phyloP scores from a whole-genome alignment of 495 filamentous ascomycete species.

The Penicillium longicatenatum region DNA sequence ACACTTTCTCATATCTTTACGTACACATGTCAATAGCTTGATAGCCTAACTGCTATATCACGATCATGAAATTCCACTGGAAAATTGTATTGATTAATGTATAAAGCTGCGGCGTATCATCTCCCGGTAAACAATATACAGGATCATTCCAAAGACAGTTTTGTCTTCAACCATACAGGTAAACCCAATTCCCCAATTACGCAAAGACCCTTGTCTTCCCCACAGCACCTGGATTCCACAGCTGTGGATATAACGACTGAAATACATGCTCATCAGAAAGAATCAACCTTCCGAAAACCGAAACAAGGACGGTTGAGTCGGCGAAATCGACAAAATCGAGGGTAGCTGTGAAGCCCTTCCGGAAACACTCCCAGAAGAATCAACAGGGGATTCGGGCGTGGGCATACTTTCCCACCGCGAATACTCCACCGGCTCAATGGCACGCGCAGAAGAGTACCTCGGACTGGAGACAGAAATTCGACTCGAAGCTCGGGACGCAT shows the following conservation, averaged over 20 bases:
- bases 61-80: neutral
- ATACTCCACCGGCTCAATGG: neutral
- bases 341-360: neutral
- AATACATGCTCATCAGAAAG: neutral
- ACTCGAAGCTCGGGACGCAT: slow-evolving; percentile 13
- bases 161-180: neutral
- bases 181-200: neutral
- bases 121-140: neutral
- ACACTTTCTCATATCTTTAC: slow-evolving; percentile 6
- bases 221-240: neutral
- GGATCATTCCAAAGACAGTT: neutral
- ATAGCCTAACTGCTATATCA: slow-evolving; percentile 8
- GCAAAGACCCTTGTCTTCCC: neutral
- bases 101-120: neutral
- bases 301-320: slow-evolving; percentile 11
- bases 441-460: neutral
- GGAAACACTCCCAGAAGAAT: neutral
- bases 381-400: slow-evolving; percentile 2
- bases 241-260: neutral
- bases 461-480: slow-evolving; percentile 1
- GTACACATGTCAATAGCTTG: slow-evolving; percentile 7
- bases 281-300: slow-evolving; percentile 13
- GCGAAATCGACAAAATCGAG: neutral
- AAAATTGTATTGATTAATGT: neutral
- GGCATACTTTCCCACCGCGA: neutral